Conservation (phyloP, 2,329 filamentous ascomycete species). For the Tolypocladium album region DNA sequence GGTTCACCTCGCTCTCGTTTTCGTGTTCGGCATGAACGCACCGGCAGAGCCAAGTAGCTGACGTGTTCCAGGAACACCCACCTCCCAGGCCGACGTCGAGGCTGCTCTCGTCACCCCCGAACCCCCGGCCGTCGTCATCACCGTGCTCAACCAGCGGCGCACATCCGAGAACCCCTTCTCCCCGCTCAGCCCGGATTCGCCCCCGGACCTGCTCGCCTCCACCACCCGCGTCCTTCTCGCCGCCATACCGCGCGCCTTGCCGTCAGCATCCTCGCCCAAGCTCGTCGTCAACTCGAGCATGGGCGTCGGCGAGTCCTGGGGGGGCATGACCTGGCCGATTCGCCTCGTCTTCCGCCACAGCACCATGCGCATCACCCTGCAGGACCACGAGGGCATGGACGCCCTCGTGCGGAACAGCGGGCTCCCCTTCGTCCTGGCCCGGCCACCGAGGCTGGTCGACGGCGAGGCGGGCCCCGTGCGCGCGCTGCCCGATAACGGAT, state of each 20-base stretch:
- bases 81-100: conserved; percentile 23
- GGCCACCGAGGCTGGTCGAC: conserved; percentile 31
- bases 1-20: neutral
- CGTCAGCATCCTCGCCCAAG: conserved; percentile 14
- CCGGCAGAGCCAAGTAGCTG: neutral
- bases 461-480: conserved; percentile 23
- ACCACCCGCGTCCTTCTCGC: conserved; percentile 24
- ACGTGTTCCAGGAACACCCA: conserved; percentile 19
- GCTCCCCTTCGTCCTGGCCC: conserved; percentile 27
- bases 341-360: conserved; percentile 30
- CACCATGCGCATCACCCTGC: conserved; percentile 32
- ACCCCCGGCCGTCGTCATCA: conserved; percentile 27
- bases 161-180: conserved; percentile 36
- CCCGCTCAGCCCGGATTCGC: conserved; percentile 22
- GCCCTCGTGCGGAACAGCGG: conserved; percentile 22
- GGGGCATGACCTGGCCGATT: conserved; percentile 28
- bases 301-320: conserved; percentile 35
- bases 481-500: conserved; percentile 29
- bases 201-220: conserved; percentile 34
- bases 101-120: conserved; percentile 18
- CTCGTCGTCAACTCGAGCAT: conserved; percentile 39
- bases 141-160: conserved; percentile 37
- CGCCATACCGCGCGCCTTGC: conserved; percentile 18
- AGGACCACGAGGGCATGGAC: conserved; percentile 38
- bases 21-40: too few species aligned